Evolutionary conservation across 495 filamentous ascomycete genomes (phyloP).

Genomic region (Daldinia vernicosa): DNA sequence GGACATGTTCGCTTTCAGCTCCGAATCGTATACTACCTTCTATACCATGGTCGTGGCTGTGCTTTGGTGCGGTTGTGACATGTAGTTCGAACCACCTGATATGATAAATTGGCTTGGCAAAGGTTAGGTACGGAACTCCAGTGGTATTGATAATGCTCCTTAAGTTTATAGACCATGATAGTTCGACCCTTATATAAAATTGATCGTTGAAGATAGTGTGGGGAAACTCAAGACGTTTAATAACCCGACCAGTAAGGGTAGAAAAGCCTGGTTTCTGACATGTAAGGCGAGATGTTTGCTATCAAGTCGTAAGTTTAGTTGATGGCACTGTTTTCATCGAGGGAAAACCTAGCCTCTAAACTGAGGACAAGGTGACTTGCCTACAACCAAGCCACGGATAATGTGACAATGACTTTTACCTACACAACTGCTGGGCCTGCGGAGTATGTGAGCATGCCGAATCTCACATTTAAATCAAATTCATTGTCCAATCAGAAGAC

Average conservation of each 20-base stretch:
- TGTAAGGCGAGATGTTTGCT: too few relatives aligned
- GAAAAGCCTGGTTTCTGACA: too few relatives aligned
- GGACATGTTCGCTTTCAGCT: not conserved
- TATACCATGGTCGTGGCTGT: not conserved
- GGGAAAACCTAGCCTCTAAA: not conserved
- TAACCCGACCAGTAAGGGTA: too few relatives aligned
- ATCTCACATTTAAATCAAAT: not conserved
- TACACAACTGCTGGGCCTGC: not conserved
- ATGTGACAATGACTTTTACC: conserved; percentile 15
- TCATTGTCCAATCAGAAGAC: conserved; percentile 11
- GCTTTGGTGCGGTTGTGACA: not conserved
- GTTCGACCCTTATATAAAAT: not conserved
- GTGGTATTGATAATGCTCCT: not conserved
- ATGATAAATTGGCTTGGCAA: not conserved
- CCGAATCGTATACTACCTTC: not conserved
- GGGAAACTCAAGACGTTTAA: too few relatives aligned
- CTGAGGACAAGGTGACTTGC: not conserved
- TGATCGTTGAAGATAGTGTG: too few relatives aligned
- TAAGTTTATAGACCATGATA: not conserved
- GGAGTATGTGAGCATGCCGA: not conserved
- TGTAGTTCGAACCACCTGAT: not conserved
- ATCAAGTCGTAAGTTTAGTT: too few relatives aligned
- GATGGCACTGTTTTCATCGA: not conserved
- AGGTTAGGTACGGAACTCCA: not conserved
- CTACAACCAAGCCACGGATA: not conserved